Percentiles rank a stretch among this genome's conserved stretches.
phyloP scores from a whole-genome alignment of 2,329 filamentous ascomycete species.

The Orbilia brochopaga region DNA sequence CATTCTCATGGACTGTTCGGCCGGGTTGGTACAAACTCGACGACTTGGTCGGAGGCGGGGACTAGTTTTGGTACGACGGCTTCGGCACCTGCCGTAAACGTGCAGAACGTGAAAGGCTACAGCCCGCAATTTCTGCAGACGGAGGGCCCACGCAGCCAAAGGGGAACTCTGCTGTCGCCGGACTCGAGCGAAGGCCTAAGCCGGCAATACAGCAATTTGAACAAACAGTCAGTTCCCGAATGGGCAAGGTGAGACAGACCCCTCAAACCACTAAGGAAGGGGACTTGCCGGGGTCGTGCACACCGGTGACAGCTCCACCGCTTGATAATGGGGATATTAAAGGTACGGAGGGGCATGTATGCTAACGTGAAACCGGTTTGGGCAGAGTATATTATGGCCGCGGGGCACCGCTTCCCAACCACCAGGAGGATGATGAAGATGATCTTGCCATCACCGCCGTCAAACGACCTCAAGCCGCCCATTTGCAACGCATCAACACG shows the following conservation, averaged over 20 bases:
- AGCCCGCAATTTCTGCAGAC: conserved; percentile 36
- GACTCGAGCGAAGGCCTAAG: conserved; percentile 34
- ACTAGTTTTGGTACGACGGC: conserved; percentile 14
- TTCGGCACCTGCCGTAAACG: conserved; percentile 39
- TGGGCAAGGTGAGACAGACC: conserved; percentile 51
- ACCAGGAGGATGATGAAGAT: conserved; percentile 40
- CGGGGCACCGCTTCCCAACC: conserved; percentile 44
- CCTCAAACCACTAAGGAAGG: conserved; percentile 27
- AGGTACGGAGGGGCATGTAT: conserved; percentile 3
- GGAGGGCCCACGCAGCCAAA: conserved; percentile 40
- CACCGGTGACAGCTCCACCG: conserved; percentile 16
- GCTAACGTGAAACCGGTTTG: conserved; percentile 48
- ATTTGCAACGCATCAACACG: conserved; percentile 38
- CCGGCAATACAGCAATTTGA: conserved; percentile 43
- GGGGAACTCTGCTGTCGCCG: conserved; percentile 41
- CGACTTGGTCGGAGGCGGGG: conserved; percentile 29
- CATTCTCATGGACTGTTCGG: conserved; percentile 13
- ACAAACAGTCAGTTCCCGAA: conserved; percentile 48
- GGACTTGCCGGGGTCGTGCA: conserved; percentile 31
- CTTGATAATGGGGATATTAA: not conserved
- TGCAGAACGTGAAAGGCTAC: conserved; percentile 36
- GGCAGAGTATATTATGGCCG: conserved; percentile 51
- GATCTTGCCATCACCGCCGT: conserved; percentile 41
- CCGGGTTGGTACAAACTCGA: conserved; percentile 29
- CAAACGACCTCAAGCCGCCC: conserved; percentile 39